phyloP scores from a whole-genome alignment of 2,329 filamentous ascomycete species.

The Pseudogymnoascus sp. region DNA sequence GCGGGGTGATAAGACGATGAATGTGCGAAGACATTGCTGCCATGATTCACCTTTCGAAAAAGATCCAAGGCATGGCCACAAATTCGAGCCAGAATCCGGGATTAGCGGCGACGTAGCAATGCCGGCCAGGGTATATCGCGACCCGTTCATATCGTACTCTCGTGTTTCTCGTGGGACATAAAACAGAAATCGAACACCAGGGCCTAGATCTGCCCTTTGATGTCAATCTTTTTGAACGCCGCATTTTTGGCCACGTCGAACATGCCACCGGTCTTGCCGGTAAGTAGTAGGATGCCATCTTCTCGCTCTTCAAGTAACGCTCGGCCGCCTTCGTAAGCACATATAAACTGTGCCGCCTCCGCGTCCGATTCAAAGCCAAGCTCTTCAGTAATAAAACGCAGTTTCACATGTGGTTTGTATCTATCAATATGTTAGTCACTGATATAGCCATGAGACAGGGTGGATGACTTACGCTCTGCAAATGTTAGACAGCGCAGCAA shows the following conservation, averaged over 20 bases:
- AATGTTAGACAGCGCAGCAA: conserved; percentile 82
- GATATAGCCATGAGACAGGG: neutral
- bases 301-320: conserved; percentile 68
- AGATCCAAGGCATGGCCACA: neutral
- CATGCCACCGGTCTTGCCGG: conserved; percentile 59
- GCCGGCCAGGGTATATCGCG: neutral
- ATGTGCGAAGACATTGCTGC: neutral
- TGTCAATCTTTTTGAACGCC: conserved; percentile 84
- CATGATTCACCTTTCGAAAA: neutral
- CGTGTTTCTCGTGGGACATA: neutral
- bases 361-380: conserved; percentile 90
- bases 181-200: neutral
- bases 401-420: conserved; percentile 82
- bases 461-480: conserved; percentile 77
- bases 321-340: conserved; percentile 63
- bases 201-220: conserved; percentile 87
- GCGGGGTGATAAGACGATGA: neutral
- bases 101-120: neutral
- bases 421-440: conserved; percentile 48
- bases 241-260: conserved; percentile 67
- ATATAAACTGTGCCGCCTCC: conserved; percentile 84
- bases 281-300: conserved; percentile 64
- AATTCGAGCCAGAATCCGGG: neutral
- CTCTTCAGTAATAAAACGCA: conserved; percentile 91
- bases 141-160: neutral